A percentile compares a stretch with the other conserved stretches of the same genome.
Evolutionary conservation across 306 rosid genomes (phyloP).

Genomic region (Geum urbanum): DNA sequence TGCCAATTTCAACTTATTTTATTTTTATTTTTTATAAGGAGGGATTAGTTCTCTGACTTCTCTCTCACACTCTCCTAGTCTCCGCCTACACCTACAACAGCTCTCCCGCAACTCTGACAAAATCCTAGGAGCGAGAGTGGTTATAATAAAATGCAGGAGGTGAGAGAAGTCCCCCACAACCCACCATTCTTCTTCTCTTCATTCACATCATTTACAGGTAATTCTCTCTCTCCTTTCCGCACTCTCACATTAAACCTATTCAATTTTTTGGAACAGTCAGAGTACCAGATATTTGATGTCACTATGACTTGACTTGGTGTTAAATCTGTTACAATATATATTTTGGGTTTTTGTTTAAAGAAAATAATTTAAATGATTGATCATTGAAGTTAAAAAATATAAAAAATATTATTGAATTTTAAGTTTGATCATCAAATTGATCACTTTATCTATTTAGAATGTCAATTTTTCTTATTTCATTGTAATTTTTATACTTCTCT

Average conservation of each 20-base stretch:
- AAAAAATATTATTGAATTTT: no score
- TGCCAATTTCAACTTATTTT: no score
- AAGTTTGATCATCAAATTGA: no score
- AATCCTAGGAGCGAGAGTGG: no score
- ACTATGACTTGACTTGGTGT: not conserved
- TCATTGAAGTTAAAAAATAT: no score
- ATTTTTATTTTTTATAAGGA: no score
- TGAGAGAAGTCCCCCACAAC: slow-evolving; percentile 33
- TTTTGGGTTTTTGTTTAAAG: not conserved
- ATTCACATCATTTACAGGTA: slow-evolving; percentile 45
- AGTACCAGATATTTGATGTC: not conserved
- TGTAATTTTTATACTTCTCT: no score
- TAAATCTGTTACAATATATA: not conserved
- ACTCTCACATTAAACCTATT: not conserved
- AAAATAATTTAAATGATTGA: no score
- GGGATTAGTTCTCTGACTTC: no score
- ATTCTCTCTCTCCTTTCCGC: not conserved
- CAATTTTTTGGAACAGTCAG: not conserved
- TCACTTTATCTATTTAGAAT: no score
- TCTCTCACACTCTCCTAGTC: not conserved
- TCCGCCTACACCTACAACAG: not conserved
- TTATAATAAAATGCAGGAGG: no score
- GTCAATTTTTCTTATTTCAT: no score
- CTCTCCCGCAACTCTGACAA: slow-evolving; percentile 40
- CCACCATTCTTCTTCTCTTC: slow-evolving; percentile 13